Evolutionary conservation across 176 grass and related monocot species (phyloP), one percentile per base, ranked within the genome.

Genomic region (Saccharum officinarum): DNA sequence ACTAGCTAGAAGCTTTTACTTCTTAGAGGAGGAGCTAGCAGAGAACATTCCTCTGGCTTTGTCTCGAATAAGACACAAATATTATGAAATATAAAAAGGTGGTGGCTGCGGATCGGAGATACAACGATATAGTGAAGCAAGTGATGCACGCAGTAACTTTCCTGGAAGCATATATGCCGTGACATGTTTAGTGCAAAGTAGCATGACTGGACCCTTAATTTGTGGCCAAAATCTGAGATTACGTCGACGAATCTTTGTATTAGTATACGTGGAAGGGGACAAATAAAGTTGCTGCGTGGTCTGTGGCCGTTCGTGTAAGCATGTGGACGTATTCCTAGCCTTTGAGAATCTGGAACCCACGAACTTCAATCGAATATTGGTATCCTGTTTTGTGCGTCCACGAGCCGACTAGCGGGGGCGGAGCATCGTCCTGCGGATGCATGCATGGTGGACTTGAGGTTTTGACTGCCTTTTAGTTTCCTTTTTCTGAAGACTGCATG

Each of bases 21-120:
- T 15, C 34, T 0, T 22, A 0, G 17, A 49, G 4, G 22, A 33
- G n/a, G 49, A 33, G 10, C 38, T 85, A 59, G 45, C 16, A 55
- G 17, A 12, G 65, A 85, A 85, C 18, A 67, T 69, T 85, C 65
- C 33, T 57, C 6, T 41, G 3, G 16, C 46, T 55, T 85, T 77
- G n/a, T 2, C 25, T 16, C 0, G 15, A 77, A 31, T 45, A 37
- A 34, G 36, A 77, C 36, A 31, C 25, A 16, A 78, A 78, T 71
- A 52, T 17, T 61, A 68, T 61, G 17, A 46, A 77, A 41, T 55
- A 41, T 55, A 55, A 64, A 45, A 39, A 42, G 50, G 49, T 8
- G 16, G 40, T 16, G 52, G 42, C 39, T 73, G 40, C 38, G 38
- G 22, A 42, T 57, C 52, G 18, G 80, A 72, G 37, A 68, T 9